Evolutionary conservation across 768 basidiomycete species (phyloP), one percentile per base, ranked within the genome.

Genomic region (Mrakia frigida): DNA sequence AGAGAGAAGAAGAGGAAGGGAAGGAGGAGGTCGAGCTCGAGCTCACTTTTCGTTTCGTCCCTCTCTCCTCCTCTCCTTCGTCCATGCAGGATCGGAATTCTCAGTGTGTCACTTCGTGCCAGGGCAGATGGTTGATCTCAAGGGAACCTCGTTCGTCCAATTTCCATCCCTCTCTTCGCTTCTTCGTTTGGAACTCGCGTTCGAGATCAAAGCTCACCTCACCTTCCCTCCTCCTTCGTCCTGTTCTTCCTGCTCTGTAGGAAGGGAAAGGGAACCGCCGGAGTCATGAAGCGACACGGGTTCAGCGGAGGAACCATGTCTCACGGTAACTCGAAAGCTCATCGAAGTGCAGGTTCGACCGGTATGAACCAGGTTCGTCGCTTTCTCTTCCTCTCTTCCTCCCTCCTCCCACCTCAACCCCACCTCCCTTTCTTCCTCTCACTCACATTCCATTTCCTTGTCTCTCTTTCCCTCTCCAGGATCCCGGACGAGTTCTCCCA

Each of bases 101-200:
- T 94, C 92, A 67, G 93, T 94, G 0, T 87, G 91, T 60, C 97
- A 99, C 83, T 98, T 96, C 80, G 97, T 98, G 11, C 97, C 97
- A 0, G 97, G 97, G 0, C 97, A 99, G 82, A 93, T 87, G 81
- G 93, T 98, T 18, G 96, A 98, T 83, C 91, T 94, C 9, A 87
- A 92, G 78, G 92, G 91, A 10, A 92, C 91, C 79, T 93, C 92
- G 96, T 98, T 81, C 80, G 92, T 88, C 60, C 71, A 25, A 50
- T n/a, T n/a, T n/a, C 46, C 46, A 50, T 46, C 43, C 43, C 56
- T 25, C 25, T 4, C 35, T 50, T 37, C 50, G 33, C 67, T 37
- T 31, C 73, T 21, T 53, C 46, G 56, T 59, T 74, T 35, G n/a
- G n/a, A 73, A 1, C 21, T 77, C 46, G 60, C 28, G 39, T 65